Percentiles rank a stretch among this genome's conserved stretches.
phyloP scores from a whole-genome alignment of 1,284 basidiomycete genomes.

The Xanthoconium separans region DNA sequence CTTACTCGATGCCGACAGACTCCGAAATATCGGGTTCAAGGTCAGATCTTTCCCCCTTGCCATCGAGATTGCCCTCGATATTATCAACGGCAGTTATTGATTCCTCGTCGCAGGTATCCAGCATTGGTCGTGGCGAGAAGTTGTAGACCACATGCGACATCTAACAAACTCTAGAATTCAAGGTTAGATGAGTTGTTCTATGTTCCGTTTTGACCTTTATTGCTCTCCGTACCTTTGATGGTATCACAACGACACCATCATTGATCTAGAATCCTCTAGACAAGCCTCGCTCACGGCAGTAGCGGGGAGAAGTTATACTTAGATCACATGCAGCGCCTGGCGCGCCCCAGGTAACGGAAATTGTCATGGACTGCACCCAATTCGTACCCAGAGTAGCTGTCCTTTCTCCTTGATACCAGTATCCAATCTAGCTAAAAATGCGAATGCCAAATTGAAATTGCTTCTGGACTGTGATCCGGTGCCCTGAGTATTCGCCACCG shows the following conservation, averaged over 20 bases:
- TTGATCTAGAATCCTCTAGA: conserved; percentile 22
- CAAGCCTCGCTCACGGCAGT: conserved; percentile 27
- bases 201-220: neutral
- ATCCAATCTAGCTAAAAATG: conserved; percentile 18
- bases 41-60: conserved; percentile 46
- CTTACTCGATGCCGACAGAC: conserved; percentile 77
- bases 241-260: conserved; percentile 6
- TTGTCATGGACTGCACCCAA: too few species aligned
- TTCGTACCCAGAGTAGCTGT: neutral
- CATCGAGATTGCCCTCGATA: too few species aligned
- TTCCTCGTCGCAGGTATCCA: conserved; percentile 28
- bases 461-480: neutral
- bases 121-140: conserved; percentile 36
- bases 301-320: conserved; percentile 36
- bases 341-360: neutral
- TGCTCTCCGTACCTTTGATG: conserved; percentile 4
- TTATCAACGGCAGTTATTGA: conserved; percentile 9
- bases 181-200: neutral
- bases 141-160: conserved; percentile 15
- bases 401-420: neutral
- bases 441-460: neutral
- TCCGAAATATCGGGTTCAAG: conserved; percentile 91
- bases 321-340: conserved; percentile 6
- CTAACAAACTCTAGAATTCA: too few species aligned
- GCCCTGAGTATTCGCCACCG: neutral